Base-by-base conservation (phyloP, 1,139 yeast species). In the Saccharomycopsis hybrid region DNA sequence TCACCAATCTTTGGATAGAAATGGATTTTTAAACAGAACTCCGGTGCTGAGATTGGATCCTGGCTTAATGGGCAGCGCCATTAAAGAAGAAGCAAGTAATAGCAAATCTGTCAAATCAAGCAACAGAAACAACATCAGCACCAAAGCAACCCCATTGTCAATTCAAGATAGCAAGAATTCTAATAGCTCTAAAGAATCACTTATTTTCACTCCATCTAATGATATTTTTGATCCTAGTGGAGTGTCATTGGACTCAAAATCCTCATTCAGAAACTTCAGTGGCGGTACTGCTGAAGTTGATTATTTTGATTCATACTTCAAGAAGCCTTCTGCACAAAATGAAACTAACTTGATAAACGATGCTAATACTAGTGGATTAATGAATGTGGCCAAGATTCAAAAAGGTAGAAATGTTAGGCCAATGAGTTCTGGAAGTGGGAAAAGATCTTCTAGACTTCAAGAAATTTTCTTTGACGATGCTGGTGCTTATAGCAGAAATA, bases 1-100 rank as follows among this genome's bases (percentile, higher is more conserved):
- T 8, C 41, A 41, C 27, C 30, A 49, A 30, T 31, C 38, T 11
- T 33, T 43, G 29, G 38, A 36, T 35, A 38, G 39, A 40, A 29
- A 37, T 13, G 40, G 47, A 3, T 38, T 44, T 18, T 29, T 37
- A 5, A 40, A 41, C 35, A 41, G 32, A 13, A 43, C 41, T n/a
- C 55, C 55, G 18, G 37, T 52, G 31, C 50, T 53, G 5, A 43
- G 51, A 29, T 37, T 52, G 11, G 55, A 52, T 47, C 55, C 55
- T 9, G 55, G 55, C 1, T 47, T 52, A 41, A 32, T 18, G 18
- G 18, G 43, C 11, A 5, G 25, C 28, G 31, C 38, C 40, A n/a
- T 36, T 32, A 11, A 8, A 7, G 41, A 33, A 3, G 33, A 24
- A 36, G 25, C 11, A 18, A 18, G 18, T 18, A 18, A 18, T 18